Base-by-base conservation (phyloP, 192 early-diverging fungal species). In the Coemansia sp. region DNA sequence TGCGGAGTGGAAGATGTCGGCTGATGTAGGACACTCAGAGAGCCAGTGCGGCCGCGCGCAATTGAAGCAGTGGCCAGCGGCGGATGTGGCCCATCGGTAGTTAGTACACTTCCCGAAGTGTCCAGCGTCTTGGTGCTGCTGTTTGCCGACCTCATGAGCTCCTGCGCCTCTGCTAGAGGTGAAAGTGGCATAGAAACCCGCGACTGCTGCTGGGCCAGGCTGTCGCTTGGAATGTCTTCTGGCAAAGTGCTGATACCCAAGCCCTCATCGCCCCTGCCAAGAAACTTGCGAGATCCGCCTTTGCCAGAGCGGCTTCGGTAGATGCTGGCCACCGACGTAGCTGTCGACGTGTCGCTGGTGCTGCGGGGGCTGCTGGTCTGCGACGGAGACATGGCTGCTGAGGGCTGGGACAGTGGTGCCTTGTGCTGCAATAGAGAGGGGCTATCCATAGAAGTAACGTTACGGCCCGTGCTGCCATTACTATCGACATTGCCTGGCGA, bases 131-230 rank as follows among this genome's bases (percentile, higher is more conserved):
- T 59, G 45, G 57, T 67, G 72, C 62, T 74, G 45, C 51, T 56
- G 24, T 56, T 42, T 16, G 65, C 50, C 21, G 34, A 51, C 50
- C 28, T 13, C 50, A 53, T 26, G 0, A 71, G 21, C 62, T 81
- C 79, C 56, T 81, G 79, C 8, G 79, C 34, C 64, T 81, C 79
- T 0, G 79, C 56, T 57, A 81, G 45, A 4, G 79, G 79, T 18
- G 79, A 81, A 31, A 81, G 53, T 4, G 66, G 69, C 2, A 48
- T 46, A 2, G 40, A 35, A 6, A 11, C n/a, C 20, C 51, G 51
- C 28, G 65, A 63, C 31, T 60, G 62, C 24, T 63, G 68, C 40
- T 26, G 33, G 1, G 50, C 9, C 38, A 40, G 63, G 5, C 34
- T 35, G 23, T 75, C 69, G 0, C 35, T 24, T 5, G 42, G 8